A percentile compares a stretch with the other conserved stretches of the same genome.
phyloP scores from a whole-genome alignment of 1,284 basidiomycete species.

The Ganoderma lucidum region DNA sequence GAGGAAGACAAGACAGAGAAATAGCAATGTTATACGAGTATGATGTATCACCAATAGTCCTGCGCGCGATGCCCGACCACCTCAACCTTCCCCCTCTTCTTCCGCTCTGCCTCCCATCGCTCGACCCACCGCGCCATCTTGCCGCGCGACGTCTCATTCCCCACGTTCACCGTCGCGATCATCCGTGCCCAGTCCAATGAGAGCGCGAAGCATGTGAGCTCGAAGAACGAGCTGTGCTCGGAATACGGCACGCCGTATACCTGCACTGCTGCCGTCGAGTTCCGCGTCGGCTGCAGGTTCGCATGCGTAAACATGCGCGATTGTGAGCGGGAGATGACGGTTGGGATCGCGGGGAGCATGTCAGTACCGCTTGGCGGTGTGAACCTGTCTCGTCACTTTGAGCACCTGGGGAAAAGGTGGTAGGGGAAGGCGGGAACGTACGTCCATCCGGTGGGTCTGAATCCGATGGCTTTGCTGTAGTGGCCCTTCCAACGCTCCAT shows the following conservation, averaged over 20 bases:
- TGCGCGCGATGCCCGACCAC: constrained; percentile 67
- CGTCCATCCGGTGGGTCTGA: constrained; percentile 96
- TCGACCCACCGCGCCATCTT: constrained; percentile 92
- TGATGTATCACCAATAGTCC: constrained; percentile 69
- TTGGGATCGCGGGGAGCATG: constrained; percentile 65
- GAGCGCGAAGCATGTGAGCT: constrained; percentile 93
- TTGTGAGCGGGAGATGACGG: constrained; percentile 74
- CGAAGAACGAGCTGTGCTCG: constrained; percentile 95
- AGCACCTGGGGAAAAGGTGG: not conserved
- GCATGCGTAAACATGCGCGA: constrained; percentile 70
- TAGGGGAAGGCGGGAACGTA: constrained; percentile 48
- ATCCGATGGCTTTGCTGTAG: constrained; percentile 82
- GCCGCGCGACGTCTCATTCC: constrained; percentile 76
- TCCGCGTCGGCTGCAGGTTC: constrained; percentile 75
- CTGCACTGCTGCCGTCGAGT: constrained; percentile 74
- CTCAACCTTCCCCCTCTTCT: constrained; percentile 57
- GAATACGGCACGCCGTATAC: constrained; percentile 95
- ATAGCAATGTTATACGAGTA: not conserved
- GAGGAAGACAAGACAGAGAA: not conserved
- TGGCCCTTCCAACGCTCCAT: constrained; percentile 77
- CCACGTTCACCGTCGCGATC: constrained; percentile 97
- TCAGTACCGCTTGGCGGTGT: constrained; percentile 75
- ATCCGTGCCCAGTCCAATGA: constrained; percentile 84
- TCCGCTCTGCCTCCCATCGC: constrained; percentile 86
- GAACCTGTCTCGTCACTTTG: constrained; percentile 55